Evolutionary conservation across 2,329 filamentous ascomycete species (phyloP).

Genomic region (Graphium sp.): DNA sequence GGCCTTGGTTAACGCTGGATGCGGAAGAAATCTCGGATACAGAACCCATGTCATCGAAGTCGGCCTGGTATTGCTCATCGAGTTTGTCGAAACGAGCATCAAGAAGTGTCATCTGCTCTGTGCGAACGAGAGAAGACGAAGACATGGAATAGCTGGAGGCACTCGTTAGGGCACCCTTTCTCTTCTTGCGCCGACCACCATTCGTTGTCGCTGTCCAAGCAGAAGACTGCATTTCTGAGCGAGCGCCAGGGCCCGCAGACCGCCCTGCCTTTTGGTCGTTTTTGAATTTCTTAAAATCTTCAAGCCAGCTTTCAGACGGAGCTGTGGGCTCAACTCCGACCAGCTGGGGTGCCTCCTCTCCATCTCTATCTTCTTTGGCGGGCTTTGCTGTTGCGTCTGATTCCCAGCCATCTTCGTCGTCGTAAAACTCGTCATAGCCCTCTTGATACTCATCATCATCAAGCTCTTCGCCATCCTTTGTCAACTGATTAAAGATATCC

Average conservation of each 20-base stretch:
- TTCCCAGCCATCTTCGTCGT: conserved; percentile 74
- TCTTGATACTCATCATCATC: conserved; percentile 69
- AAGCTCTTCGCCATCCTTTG: conserved; percentile 54
- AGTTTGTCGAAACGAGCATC: conserved; percentile 87
- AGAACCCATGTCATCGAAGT: conserved; percentile 31
- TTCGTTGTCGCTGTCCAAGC: conserved; percentile 61
- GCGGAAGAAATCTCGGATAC: conserved; percentile 44
- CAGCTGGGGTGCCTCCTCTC: conserved; percentile 2
- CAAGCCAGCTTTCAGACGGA: conserved; percentile 68
- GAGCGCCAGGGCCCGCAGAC: conserved; percentile 21
- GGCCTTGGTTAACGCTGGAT: conserved; percentile 51
- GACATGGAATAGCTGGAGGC: conserved; percentile 85
- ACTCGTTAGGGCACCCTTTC: conserved; percentile 83
- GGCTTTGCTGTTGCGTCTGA: conserved; percentile 82
- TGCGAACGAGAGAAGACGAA: conserved; percentile 71
- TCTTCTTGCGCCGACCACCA: conserved; percentile 77
- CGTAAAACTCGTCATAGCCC: conserved; percentile 35
- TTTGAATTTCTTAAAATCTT: conserved; percentile 90
- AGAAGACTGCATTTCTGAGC: conserved; percentile 51
- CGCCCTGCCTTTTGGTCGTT: conserved; percentile 46
- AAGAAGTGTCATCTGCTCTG: conserved; percentile 68
- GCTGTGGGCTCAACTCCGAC: conserved; percentile 27
- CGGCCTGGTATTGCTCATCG: conserved; percentile 54
- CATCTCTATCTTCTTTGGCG: conserved; percentile 33
- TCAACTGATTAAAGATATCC: conserved; percentile 65